Evolutionary conservation across 306 rosid species (phyloP).

Genomic region (Inga oerstediana): DNA sequence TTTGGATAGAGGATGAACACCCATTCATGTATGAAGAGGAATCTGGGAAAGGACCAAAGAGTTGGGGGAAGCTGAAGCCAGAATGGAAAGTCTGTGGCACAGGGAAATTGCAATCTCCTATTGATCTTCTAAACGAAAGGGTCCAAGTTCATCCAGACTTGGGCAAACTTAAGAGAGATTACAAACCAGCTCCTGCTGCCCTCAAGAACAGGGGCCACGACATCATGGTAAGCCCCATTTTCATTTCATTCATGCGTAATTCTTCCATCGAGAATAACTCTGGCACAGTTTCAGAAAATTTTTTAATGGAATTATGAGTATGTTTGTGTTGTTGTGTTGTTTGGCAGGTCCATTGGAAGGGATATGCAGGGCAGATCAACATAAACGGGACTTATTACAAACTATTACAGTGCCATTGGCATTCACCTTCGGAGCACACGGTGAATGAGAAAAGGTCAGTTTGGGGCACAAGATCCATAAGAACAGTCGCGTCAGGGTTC

Average conservation of each 20-base stretch:
- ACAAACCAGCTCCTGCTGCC: conserved; percentile 66
- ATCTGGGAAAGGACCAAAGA: conserved; percentile 62
- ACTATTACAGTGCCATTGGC: conserved; percentile 76
- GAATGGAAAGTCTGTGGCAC: conserved; percentile 62
- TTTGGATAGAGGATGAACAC: conserved; percentile 47
- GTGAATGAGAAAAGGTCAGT: conserved; percentile 64
- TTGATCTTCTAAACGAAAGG: conserved; percentile 52
- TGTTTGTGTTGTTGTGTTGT: background rate
- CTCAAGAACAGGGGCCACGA: conserved; percentile 73
- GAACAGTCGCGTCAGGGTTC: background rate
- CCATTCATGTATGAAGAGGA: conserved; percentile 50
- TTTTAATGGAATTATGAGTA: background rate
- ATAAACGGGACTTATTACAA: conserved; percentile 65
- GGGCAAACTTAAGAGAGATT: conserved; percentile 54
- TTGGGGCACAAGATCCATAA: background rate
- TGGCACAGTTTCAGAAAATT: background rate
- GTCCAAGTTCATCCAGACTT: conserved; percentile 45
- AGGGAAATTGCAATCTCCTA: conserved; percentile 82
- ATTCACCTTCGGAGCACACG: conserved; percentile 80
- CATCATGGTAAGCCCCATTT: conserved; percentile 41
- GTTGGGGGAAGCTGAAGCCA: conserved; percentile 66
- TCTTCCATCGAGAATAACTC: background rate
- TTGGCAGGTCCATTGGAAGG: conserved; percentile 63
- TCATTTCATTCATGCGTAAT: background rate
- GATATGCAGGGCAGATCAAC: conserved; percentile 60